Evolutionary conservation across 345 rosid species (phyloP), one percentile per base, ranked within the genome.

Genomic region (Abelmoschus esculentus): DNA sequence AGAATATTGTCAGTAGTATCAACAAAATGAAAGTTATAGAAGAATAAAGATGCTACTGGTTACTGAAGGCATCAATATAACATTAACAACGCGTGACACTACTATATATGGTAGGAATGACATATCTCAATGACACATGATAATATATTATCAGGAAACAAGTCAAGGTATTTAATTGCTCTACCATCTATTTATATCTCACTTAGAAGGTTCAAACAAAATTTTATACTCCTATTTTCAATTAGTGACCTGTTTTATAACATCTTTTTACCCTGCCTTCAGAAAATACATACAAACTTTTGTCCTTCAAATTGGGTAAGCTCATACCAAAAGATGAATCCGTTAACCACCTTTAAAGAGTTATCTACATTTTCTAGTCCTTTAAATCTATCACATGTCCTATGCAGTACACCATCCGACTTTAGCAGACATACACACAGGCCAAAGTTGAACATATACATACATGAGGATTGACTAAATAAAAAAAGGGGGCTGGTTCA

Each of bases 401-500:
- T 5, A 4, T 56, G 62, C 18, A 69, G 14, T 40, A 6, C 15
- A 5, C 3, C 15, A 5, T 7, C n/a, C 63, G 19, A 38, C 28
- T 5, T 3, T 31, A 18, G 2, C 55, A 47, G 54, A 60, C 53
- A 17, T 38, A 54, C 12, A 26, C 28, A 17, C 49, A 29, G 26
- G 40, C 54, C 42, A 42, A 34, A 15, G 52, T 53, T 59, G 47
- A 67, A 31, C 44, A 47, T 52, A 52, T 58, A 22, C 29, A 32
- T 56, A 38, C 49, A 15, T 6, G 8, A 66, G 55, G 29, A 31
- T 38, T 44, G 40, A 5, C 44, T 53, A 67, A 66, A 69, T 47
- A 7, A 28, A 67, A 75, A 81, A 67, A 12, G 50, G 83, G 77
- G 79, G 73, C 70, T 61, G 85, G 82, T 79, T 81, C 70, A 72